These are phyloP conservation scores for Hysterium pulicare DNA, from an alignment of 2,329 filamentous ascomycete species.

Conservation along the genomic window DNA sequence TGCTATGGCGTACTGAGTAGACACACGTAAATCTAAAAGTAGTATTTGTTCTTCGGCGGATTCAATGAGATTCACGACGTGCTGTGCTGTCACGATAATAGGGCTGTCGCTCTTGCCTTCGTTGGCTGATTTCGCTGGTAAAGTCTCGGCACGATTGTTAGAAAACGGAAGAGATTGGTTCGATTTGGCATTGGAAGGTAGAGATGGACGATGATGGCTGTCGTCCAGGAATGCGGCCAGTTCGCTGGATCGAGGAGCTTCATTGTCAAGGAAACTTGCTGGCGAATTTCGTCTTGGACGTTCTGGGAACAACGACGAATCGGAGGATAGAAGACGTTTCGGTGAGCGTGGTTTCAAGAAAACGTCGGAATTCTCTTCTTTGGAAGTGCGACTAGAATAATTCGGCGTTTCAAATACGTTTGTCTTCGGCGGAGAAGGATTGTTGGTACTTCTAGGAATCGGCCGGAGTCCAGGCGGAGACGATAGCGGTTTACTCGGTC, in stretches of 20 bases:
- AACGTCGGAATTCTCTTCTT: background rate
- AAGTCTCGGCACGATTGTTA: slow-evolving; percentile 44
- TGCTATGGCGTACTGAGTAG: slow-evolving; percentile 73
- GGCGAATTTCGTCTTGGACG: slow-evolving; percentile 47
- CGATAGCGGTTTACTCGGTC: slow-evolving; percentile 24
- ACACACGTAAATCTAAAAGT: slow-evolving; percentile 81
- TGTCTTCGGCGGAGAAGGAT: slow-evolving; percentile 1
- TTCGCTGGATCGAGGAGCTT: slow-evolving; percentile 33
- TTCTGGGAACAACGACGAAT: slow-evolving; percentile 40
- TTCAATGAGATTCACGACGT: slow-evolving; percentile 48
- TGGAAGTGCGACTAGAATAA: slow-evolving; percentile 3
- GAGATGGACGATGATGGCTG: slow-evolving; percentile 26
- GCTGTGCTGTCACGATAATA: slow-evolving; percentile 46
- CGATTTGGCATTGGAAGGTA: slow-evolving; percentile 19
- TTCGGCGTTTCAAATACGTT: slow-evolving; percentile 17
- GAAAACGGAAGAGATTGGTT: slow-evolving; percentile 12
- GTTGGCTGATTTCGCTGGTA: slow-evolving; percentile 34
- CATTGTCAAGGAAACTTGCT: slow-evolving; percentile 37
- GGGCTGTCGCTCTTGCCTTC: slow-evolving; percentile 29
- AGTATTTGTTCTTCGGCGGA: slow-evolving; percentile 56
- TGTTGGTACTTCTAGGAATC: background rate
- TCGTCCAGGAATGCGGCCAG: slow-evolving; percentile 34
- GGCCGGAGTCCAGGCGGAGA: background rate
- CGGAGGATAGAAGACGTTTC: slow-evolving; percentile 48
- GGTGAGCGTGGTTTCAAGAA: slow-evolving; percentile 40